phyloP scores from a whole-genome alignment of 306 rosid genomes.

The Trifolium dubium region DNA sequence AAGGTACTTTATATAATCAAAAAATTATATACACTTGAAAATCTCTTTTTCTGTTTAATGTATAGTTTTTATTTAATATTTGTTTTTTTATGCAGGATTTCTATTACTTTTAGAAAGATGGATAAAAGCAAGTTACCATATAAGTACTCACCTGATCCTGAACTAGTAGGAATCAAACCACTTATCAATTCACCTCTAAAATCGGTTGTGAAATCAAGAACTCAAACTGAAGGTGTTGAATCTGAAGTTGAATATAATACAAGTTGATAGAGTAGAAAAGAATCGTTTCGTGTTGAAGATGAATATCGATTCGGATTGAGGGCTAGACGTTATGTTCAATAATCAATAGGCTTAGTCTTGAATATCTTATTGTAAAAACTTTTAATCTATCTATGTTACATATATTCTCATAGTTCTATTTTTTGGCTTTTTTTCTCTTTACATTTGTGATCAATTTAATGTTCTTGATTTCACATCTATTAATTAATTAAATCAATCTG shows the following conservation, averaged over 20 bases:
- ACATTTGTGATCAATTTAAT: too few species aligned
- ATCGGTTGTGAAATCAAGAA: too few species aligned
- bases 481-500: too few species aligned
- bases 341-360: too few species aligned
- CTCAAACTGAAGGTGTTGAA: too few species aligned
- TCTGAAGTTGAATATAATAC: conserved; percentile 22
- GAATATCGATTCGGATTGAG: too few species aligned
- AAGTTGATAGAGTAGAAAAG: background rate
- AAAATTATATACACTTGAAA: background rate
- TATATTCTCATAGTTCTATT: too few species aligned
- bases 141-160: conserved; percentile 48
- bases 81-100: conserved; percentile 55
- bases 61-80: conserved; percentile 8
- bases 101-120: conserved; percentile 72
- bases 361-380: too few species aligned
- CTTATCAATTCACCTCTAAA: conserved; percentile 31
- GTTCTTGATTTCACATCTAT: too few species aligned
- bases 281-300: conserved; percentile 27
- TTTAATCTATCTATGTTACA: too few species aligned
- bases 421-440: too few species aligned
- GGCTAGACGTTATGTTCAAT: too few species aligned
- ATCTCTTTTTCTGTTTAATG: background rate
- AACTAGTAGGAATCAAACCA: conserved; percentile 50
- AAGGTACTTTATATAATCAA: conserved; percentile 45
- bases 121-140: conserved; percentile 53